phyloP scores from a whole-genome alignment of 2,329 filamentous ascomycete genomes.

The Fusarium ambrosium region DNA sequence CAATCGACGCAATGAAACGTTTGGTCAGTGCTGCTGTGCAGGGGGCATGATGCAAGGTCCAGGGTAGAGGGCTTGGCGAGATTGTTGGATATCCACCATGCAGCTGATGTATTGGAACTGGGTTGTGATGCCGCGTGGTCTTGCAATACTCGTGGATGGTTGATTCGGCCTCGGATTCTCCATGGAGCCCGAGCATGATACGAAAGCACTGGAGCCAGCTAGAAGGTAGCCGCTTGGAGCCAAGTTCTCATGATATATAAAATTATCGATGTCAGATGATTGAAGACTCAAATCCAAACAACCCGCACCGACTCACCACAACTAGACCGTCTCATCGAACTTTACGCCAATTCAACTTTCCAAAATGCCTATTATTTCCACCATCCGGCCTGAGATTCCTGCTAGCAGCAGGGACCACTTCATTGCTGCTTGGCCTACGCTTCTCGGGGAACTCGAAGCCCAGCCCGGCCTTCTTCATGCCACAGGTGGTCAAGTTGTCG shows the following conservation, averaged over 20 bases:
- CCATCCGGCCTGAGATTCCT: constrained; percentile 17
- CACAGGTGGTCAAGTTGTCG: constrained; percentile 10
- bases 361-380: constrained; percentile 23
- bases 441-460: constrained; percentile 13
- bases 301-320: background rate
- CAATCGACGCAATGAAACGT: background rate
- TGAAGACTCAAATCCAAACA: background rate
- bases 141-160: background rate
- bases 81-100: background rate
- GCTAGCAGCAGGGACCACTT: constrained; percentile 16
- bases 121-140: background rate
- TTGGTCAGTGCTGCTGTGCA: background rate
- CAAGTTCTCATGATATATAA: background rate
- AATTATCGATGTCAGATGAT: background rate
- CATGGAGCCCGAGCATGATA: background rate
- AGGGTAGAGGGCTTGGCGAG: background rate
- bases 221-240: background rate
- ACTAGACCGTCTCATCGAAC: background rate
- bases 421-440: constrained; percentile 22
- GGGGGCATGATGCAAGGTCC: background rate
- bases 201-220: background rate
- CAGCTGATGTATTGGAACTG: background rate
- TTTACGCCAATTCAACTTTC: background rate
- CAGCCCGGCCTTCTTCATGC: constrained; percentile 18
- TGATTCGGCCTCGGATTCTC: background rate